phyloP scores from a whole-genome alignment of 352 stramenopile genomes.

The Phytophthora ohioensis region DNA sequence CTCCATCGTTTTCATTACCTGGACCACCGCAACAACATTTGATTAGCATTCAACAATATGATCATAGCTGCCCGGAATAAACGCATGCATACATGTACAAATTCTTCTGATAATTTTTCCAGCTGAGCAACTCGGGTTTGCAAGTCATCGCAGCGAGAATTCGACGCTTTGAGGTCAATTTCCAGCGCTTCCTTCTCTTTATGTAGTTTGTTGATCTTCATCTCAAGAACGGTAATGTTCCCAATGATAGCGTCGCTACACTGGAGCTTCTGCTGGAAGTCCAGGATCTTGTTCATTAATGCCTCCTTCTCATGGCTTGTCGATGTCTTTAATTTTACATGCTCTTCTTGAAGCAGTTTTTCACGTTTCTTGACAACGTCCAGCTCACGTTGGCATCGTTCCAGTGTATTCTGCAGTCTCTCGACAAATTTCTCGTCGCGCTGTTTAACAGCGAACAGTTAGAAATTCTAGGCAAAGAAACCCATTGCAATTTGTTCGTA shows the following conservation, averaged over 20 bases:
- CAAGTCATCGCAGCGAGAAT: slow-evolving; percentile 22
- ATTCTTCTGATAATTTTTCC: slow-evolving; percentile 30
- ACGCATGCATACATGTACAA: slow-evolving; percentile 23
- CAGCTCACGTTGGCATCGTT: slow-evolving; percentile 60
- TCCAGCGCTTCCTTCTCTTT: slow-evolving; percentile 41
- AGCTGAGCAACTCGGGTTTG: slow-evolving; percentile 21
- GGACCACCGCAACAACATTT: slow-evolving; percentile 1
- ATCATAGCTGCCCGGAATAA: neutral
- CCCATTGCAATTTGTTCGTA: slow-evolving; percentile 23
- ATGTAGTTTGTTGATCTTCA: slow-evolving; percentile 41
- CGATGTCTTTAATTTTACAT: slow-evolving; percentile 50
- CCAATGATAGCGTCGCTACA: slow-evolving; percentile 34
- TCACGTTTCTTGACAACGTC: slow-evolving; percentile 58
- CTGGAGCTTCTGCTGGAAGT: slow-evolving; percentile 63
- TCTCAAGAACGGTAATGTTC: slow-evolving; percentile 45
- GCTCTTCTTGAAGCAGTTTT: slow-evolving; percentile 61
- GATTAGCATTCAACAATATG: neutral
- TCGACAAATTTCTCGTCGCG: slow-evolving; percentile 57
- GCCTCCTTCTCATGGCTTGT: slow-evolving; percentile 60
- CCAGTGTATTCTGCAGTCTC: slow-evolving; percentile 55
- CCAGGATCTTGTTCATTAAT: slow-evolving; percentile 65
- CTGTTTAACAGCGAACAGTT: slow-evolving; percentile 31
- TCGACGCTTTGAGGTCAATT: slow-evolving; percentile 19
- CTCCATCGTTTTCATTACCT: slow-evolving; percentile 39
- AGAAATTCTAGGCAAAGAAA: neutral